phyloP scores from a whole-genome alignment of 208 protist species.

The Trypanosoma theileri region DNA sequence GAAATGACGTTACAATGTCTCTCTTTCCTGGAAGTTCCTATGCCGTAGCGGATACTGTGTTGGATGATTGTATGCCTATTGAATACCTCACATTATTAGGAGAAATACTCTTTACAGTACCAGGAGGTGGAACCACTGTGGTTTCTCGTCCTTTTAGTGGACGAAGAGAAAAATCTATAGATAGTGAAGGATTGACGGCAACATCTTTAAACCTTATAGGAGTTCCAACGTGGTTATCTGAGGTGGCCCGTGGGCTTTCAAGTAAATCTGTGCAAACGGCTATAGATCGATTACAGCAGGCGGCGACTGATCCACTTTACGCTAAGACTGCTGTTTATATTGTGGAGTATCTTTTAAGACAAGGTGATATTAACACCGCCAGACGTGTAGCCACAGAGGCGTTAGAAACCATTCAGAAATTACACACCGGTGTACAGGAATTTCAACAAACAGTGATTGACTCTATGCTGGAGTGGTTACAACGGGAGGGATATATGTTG shows the following conservation, averaged over 20 bases:
- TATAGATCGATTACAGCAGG: constrained; percentile 39
- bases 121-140: constrained; percentile 16
- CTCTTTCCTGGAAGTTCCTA: constrained; percentile 48
- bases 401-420: constrained; percentile 19
- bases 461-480: constrained; percentile 25
- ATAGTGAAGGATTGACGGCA: background rate
- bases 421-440: constrained; percentile 17
- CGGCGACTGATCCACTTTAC: constrained; percentile 46
- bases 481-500: constrained; percentile 28
- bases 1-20: background rate
- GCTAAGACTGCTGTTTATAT: constrained; percentile 46
- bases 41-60: constrained; percentile 26
- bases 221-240: constrained; percentile 41
- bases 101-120: constrained; percentile 55
- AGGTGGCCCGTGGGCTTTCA: constrained; percentile 30
- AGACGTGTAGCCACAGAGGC: constrained; percentile 26
- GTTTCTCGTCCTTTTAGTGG: background rate
- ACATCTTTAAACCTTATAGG: constrained; percentile 26
- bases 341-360: constrained; percentile 44
- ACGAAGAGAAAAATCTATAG: background rate
- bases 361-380: constrained; percentile 33
- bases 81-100: constrained; percentile 72
- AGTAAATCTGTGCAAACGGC: constrained; percentile 1
- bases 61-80: constrained; percentile 66
- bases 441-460: constrained; percentile 17